These are phyloP conservation scores for Cupressus sempervirens DNA, from an alignment of 75 land plant genomes.

Conservation along the genomic window DNA sequence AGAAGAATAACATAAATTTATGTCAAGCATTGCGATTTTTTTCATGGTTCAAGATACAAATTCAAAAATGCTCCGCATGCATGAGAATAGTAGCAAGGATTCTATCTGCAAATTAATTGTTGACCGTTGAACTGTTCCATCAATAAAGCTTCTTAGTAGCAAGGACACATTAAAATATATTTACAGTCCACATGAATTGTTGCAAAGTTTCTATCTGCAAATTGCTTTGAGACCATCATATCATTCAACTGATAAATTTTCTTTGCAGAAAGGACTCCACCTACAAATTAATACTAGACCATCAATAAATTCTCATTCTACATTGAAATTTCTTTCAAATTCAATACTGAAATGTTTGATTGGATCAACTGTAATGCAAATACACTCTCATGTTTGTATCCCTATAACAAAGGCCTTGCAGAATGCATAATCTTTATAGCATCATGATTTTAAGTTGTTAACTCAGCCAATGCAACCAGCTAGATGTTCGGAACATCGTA, in stretches of 20 bases:
- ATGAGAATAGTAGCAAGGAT: neutral
- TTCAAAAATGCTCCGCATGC: no score
- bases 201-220: neutral
- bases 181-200: no score
- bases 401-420: neutral
- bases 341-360: neutral
- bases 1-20: no score
- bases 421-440: neutral
- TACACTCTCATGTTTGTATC: neutral
- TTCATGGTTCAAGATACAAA: no score
- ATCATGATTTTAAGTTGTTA: neutral
- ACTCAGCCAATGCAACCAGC: neutral
- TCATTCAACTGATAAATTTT: neutral
- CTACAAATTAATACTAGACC: neutral
- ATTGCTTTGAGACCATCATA: neutral
- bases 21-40: no score
- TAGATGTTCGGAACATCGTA: neutral
- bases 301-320: neutral
- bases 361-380: neutral
- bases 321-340: neutral
- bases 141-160: neutral
- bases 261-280: neutral
- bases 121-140: neutral
- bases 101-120: neutral
- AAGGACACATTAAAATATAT: no score